Percentiles rank a stretch among this genome's conserved stretches.
These are phyloP conservation scores for Leptodermis oblonga DNA, from an alignment of 257 asterid genomes.

Conservation along the genomic window DNA sequence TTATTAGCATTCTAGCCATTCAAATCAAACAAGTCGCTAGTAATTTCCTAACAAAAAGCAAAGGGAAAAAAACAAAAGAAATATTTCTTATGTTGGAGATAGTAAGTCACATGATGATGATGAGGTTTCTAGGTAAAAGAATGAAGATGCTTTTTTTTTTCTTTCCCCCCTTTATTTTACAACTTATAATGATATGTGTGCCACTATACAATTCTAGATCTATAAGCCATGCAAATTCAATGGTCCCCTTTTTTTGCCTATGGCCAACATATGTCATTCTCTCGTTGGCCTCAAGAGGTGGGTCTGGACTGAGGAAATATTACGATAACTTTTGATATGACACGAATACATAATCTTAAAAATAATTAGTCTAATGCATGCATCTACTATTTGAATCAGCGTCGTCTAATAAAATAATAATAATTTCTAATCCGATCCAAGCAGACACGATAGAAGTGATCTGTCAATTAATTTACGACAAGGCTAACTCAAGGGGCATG, in stretches of 20 bases:
- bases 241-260: slow-evolving; percentile 25
- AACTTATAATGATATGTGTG: background rate
- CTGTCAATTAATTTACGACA: too few species aligned
- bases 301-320: background rate
- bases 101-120: slow-evolving; percentile 3
- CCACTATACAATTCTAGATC: too few species aligned
- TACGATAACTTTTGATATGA: too few species aligned
- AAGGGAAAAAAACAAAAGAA: background rate
- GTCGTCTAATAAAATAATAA: too few species aligned
- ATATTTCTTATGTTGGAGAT: background rate
- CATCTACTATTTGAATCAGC: too few species aligned
- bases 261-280: slow-evolving; percentile 26
- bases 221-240: slow-evolving; percentile 13
- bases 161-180: background rate
- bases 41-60: too few species aligned
- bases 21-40: too few species aligned
- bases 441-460: too few species aligned
- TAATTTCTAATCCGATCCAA: too few species aligned
- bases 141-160: slow-evolving; percentile 9
- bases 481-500: slow-evolving; percentile 7
- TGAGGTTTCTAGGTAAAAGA: slow-evolving; percentile 9
- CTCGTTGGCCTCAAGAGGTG: slow-evolving; percentile 13
- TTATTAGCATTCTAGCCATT: too few species aligned
- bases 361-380: too few species aligned
- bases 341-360: too few species aligned